Conservation (phyloP, 2,329 filamentous ascomycete genomes). For the Talaromyces marneffei region DNA sequence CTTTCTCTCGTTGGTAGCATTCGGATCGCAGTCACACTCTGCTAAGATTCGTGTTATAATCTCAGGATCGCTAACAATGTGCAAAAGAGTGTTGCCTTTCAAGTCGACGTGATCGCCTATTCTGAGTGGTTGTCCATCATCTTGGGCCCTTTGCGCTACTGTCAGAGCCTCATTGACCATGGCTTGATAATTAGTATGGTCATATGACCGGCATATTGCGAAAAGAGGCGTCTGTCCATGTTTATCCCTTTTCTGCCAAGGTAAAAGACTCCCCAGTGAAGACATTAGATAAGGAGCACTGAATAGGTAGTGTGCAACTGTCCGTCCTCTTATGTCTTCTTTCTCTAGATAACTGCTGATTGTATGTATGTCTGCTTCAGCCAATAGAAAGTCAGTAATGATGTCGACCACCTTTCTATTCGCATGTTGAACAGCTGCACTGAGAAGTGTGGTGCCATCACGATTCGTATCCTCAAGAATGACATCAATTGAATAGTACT, state of each 20-base stretch:
- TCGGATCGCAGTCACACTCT: conserved; percentile 88
- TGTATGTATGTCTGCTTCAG: conserved; percentile 49
- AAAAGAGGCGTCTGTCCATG: conserved; percentile 98
- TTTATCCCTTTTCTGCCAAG: conserved; percentile 87
- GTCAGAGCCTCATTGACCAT: conserved; percentile 83
- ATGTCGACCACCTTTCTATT: conserved; percentile 68
- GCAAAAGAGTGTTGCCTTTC: conserved; percentile 92
- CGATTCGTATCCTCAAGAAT: conserved; percentile 82
- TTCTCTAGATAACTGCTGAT: conserved; percentile 64
- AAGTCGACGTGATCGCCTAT: conserved; percentile 86
- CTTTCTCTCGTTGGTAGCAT: conserved; percentile 87
- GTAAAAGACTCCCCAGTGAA: conserved; percentile 68
- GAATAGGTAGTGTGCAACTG: conserved; percentile 93
- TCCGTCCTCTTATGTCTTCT: conserved; percentile 80
- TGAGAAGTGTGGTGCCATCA: conserved; percentile 82
- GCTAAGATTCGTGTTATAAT: conserved; percentile 70
- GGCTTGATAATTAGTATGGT: conserved; percentile 74
- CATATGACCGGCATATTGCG: conserved; percentile 89
- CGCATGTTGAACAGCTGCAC: conserved; percentile 81
- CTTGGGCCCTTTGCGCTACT: conserved; percentile 67
- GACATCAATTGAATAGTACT: conserved; percentile 65
- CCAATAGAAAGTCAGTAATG: conserved; percentile 65
- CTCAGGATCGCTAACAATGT: conserved; percentile 82
- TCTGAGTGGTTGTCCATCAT: conserved; percentile 73
- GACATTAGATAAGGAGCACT: conserved; percentile 76